Evolutionary conservation across 2,329 filamentous ascomycete species (phyloP), one percentile per base, ranked within the genome.

Genomic region (Aureobasidium melanogenum): DNA sequence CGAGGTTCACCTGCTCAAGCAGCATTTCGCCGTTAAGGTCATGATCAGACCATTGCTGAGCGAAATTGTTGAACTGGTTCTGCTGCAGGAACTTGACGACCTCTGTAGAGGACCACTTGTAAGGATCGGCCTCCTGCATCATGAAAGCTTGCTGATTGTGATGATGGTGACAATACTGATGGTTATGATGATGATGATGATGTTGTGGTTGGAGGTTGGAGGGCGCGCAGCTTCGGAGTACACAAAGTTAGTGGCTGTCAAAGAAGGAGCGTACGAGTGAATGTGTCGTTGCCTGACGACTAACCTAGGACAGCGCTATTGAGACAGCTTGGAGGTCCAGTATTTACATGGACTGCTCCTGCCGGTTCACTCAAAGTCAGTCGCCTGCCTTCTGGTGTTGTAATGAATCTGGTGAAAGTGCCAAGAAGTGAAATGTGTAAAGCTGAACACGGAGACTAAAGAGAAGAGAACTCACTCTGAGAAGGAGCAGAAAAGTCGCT

Each of bases 51-150:
- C 95, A 72, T 5, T 75, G 75, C 22, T 70, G 69, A 62, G 84
- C 82, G 3, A 95, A 77, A 0, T 70, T 54, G 0, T 68, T 67
- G 0, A 36, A 26, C 28, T 14, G 70, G 61, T 62, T 9, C 32
- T 80, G 77, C 69, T 86, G 90, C 3, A 95, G 77, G 68, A 87
- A 85, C 17, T 78, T 71, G 10, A 88, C 81, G 12, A 95, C 83
- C 38, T 84, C 80, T 39, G 88, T 84, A 34, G 86, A 78, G 38
- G 82, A 81, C 91, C 91, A 96, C 59, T 80, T 69, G 72, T 86
- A 88, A n/a, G 91, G 90, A 73, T 96, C 89, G 28, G 26, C 8
- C 17, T 34, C 36, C 10, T 24, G n/a, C 52, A 44, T 56, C 1
- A n/a, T 34, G 26, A 34, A 22, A 5, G 24, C 7, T 32, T 55